These are phyloP conservation scores for Schwanniomyces sp. DNA, from an alignment of 805 yeast species.

Conservation along the genomic window DNA sequence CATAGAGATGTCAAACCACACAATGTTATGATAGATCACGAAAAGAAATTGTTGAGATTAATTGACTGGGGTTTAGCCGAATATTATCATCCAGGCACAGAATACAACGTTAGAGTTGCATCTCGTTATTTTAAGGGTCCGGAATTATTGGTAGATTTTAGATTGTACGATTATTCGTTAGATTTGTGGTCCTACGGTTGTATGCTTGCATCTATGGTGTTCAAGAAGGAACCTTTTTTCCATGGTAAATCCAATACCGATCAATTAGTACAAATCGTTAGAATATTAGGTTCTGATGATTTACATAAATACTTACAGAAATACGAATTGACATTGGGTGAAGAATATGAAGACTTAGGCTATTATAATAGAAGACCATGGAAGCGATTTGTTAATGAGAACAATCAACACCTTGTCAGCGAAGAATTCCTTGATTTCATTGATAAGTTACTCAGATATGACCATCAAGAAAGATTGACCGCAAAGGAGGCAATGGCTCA, in stretches of 20 bases:
- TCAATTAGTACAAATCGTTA: conserved; percentile 86
- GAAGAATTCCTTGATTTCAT: conserved; percentile 66
- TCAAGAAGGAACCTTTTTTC: conserved; percentile 89
- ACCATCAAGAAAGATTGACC: conserved; percentile 84
- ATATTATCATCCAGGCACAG: conserved; percentile 86
- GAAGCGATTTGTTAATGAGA: conserved; percentile 57
- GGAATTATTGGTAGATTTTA: conserved; percentile 77
- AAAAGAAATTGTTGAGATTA: conserved; percentile 57
- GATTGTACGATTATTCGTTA: conserved; percentile 82
- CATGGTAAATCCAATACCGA: conserved; percentile 91
- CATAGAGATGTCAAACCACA: conserved; percentile 95
- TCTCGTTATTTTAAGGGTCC: conserved; percentile 92
- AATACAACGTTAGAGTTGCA: conserved; percentile 89
- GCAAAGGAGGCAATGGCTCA: conserved; percentile 88
- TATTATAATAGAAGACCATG: conserved; percentile 67
- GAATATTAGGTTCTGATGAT: conserved; percentile 83
- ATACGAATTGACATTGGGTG: conserved; percentile 67
- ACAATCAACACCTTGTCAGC: conserved; percentile 51
- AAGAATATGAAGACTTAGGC: conserved; percentile 79
- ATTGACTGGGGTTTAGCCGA: conserved; percentile 97
- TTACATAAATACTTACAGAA: conserved; percentile 63
- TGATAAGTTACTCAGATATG: conserved; percentile 73
- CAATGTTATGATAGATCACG: conserved; percentile 89
- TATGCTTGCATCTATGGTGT: conserved; percentile 84
- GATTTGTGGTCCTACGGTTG: conserved; percentile 93